Percentiles rank a stretch among this genome's conserved stretches.
These are phyloP conservation scores for Forsythia viridissima DNA, from an alignment of 257 asterid species.

Conservation along the genomic window DNA sequence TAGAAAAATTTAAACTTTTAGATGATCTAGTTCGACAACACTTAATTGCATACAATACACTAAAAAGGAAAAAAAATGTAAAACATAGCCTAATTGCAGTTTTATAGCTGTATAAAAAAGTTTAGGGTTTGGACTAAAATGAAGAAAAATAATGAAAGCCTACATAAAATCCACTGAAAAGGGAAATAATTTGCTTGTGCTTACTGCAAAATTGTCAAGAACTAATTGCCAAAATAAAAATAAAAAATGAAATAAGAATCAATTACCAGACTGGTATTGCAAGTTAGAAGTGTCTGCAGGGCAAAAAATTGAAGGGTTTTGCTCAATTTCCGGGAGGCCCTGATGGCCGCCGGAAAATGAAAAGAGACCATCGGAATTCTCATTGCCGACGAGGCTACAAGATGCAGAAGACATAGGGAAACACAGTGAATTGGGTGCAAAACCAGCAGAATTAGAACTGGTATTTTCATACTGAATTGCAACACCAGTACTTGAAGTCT, in stretches of 20 bases:
- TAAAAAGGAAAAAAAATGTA: neutral
- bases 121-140: neutral
- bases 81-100: neutral
- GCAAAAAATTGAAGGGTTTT: constrained; percentile 27
- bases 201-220: neutral
- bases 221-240: neutral
- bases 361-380: constrained; percentile 16
- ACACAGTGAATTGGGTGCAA: neutral
- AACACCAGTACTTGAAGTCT: neutral
- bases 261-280: constrained; percentile 45
- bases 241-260: neutral
- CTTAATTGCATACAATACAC: too few species aligned
- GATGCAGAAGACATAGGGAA: constrained; percentile 21
- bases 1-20: too few species aligned
- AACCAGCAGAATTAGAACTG: neutral
- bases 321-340: constrained; percentile 36
- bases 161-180: neutral
- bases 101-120: neutral
- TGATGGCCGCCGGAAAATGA: constrained; percentile 24
- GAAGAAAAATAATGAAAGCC: neutral
- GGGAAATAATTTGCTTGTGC: neutral
- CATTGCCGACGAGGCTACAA: constrained; percentile 26
- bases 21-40: too few species aligned
- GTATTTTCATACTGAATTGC: constrained; percentile 31
- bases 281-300: constrained; percentile 25